Evolutionary conservation across 306 rosid genomes (phyloP), one percentile per base, ranked within the genome.

Genomic region (Corylus avellana): DNA sequence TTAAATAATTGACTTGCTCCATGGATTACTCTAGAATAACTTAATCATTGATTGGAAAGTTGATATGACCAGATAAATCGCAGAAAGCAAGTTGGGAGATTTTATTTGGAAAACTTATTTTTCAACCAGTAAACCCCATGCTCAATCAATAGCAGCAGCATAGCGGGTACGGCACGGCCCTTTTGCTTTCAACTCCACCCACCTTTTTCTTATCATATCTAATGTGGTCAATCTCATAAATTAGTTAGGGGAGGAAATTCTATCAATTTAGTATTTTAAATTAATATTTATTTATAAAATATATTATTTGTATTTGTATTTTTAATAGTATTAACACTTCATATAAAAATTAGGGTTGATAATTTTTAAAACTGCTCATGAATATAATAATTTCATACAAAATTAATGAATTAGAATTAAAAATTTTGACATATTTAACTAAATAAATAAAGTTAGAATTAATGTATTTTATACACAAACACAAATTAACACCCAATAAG

Each of bases 91-190:
- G 12, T 25, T 12, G 7, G 14, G 29, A 25, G 66, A 29, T 25
- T 22, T 58, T 10, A 11, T n/a, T 7, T 5, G 64, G 22, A 3
- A 39, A 5, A 39, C 44, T 39, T 39, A 13, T 11, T 63, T 35
- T 35, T 64, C 48, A 32, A 32, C 3, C 62, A 0, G n/a, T 37
- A 35, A 64, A 8, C 25, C 70, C 35, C 0, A 53, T 46, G 70
- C 13, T 32, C 70, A 35, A 64, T 48, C 70, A 64, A 64, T 37
- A 35, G 25, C 42, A 57, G 12, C 42, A 70, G 12, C 72, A 78
- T 71, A 62, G 50, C 77, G 66, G 64, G 16, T 32, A 72, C 73
- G 66, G 66, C 82, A 79, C 82, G 73, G 53, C 57, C 57, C 63
- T 78, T 55, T 78, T 57, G 27, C 32, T 49, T 78, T 42, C 56